Conservation (phyloP, 192 early-diverging fungal genomes). For the Spinellus fusiger region DNA sequence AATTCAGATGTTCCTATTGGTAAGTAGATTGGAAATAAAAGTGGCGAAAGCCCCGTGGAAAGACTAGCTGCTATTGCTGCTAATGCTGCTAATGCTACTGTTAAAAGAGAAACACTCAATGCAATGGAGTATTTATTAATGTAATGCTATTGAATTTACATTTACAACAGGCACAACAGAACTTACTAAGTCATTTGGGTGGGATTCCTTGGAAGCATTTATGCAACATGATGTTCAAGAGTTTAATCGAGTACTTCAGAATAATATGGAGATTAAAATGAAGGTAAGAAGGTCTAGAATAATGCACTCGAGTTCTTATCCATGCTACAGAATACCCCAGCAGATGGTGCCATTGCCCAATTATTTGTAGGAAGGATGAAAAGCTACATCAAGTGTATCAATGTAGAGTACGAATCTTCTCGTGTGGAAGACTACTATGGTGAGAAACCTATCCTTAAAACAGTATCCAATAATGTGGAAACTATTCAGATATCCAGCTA, state of each 20-base stretch:
- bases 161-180: constrained; percentile 64
- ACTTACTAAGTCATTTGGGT: constrained; percentile 96
- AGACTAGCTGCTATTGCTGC: too few relatives aligned
- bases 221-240: constrained; percentile 99
- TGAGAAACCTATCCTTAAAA: constrained; percentile 13
- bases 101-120: too few relatives aligned
- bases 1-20: constrained; percentile 64
- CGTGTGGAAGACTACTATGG: constrained; percentile 93
- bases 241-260: constrained; percentile 95
- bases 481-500: constrained; percentile 78
- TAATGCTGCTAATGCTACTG: too few relatives aligned
- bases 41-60: too few relatives aligned
- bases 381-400: constrained; percentile 92
- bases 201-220: constrained; percentile 92
- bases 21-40: neutral
- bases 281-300: constrained; percentile 49
- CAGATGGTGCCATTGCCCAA: constrained; percentile 84
- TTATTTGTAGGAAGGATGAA: constrained; percentile 97
- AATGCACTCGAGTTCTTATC: neutral
- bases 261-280: constrained; percentile 97
- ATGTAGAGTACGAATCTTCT: constrained; percentile 93
- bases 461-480: too few relatives aligned
- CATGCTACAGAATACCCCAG: constrained; percentile 63
- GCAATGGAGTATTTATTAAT: too few relatives aligned
- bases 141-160: neutral